Evolutionary conservation across 2,329 filamentous ascomycete species (phyloP), one percentile per base, ranked within the genome.

Genomic region (Xylariaceae sp.): DNA sequence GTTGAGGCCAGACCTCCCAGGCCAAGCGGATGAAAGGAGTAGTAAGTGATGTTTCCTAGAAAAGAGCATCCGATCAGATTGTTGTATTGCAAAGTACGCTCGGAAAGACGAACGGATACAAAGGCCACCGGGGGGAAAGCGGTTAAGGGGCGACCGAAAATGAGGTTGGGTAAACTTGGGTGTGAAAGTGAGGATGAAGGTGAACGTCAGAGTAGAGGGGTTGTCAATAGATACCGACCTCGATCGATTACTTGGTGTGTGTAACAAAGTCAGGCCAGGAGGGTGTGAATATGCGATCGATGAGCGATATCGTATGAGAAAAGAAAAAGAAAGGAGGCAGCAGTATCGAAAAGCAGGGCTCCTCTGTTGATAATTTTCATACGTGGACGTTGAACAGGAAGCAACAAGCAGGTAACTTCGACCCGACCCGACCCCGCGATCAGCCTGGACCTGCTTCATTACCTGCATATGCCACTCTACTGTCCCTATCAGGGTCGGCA

Each of bases 1-100:
- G 35, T 51, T 23, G 60, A 39, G 42, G 53, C 48, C 54, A 56
- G 48, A 51, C 49, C 56, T n/a, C 17, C 53, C 47, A 55, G 37
- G 30, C 49, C 50, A 30, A 42, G 17, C 10, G 2, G 39, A 13
- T n/a, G 13, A 30, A 35, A 13, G 47, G 18, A 34, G 56, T 23
- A 23, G 51, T 13, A 30, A 30, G 23, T 10, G 47, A 42, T n/a
- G 13, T 39, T 44, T 34, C 30, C 17, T 49, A 34, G 7, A 49
- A 49, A 13, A n/a, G 17, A 49, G 23, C 13, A 44, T 50, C n/a
- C 42, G 48, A n/a, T 60, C 45, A 53, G 58, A 51, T 54, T 23
- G 11, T 11, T 13, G 42, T 45, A 13, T 11, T 13, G 42, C n/a
- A 13, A 13, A 17, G 13, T 9, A 8, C n/a, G 56, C 4, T 42